phyloP scores from a whole-genome alignment of 2,329 filamentous ascomycete species.

The Amphichorda felina region DNA sequence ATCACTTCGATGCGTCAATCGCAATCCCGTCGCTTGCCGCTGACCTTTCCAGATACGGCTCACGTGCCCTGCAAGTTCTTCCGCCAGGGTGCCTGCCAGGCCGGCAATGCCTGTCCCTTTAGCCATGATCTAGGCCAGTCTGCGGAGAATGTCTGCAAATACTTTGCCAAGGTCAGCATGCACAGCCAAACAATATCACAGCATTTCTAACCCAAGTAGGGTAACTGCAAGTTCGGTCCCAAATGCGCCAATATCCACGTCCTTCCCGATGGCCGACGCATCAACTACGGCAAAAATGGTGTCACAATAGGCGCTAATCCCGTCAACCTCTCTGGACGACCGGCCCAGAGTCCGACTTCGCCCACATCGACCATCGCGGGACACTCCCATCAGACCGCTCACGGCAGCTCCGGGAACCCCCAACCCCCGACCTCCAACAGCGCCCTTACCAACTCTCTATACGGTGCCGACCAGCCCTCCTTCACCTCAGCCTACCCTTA shows the following conservation, averaged over 20 bases:
- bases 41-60: slow-evolving; percentile 58
- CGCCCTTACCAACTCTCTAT: slow-evolving; percentile 51
- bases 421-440: slow-evolving; percentile 51
- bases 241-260: slow-evolving; percentile 97
- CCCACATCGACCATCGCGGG: slow-evolving; percentile 25
- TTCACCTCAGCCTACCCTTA: slow-evolving; percentile 25
- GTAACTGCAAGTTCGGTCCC: slow-evolving; percentile 96
- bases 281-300: slow-evolving; percentile 67
- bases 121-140: slow-evolving; percentile 82
- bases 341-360: slow-evolving; percentile 30
- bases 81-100: slow-evolving; percentile 89
- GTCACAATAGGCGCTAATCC: slow-evolving; percentile 50
- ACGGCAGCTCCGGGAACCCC: slow-evolving; percentile 15
- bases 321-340: slow-evolving; percentile 53
- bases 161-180: slow-evolving; percentile 83
- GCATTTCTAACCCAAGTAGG: slow-evolving; percentile 39
- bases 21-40: neutral
- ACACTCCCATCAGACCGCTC: neutral
- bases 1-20: neutral
- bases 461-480: slow-evolving; percentile 26
- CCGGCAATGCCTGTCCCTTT: slow-evolving; percentile 91
- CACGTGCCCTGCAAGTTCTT: slow-evolving; percentile 99
- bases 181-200: no score
- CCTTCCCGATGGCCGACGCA: slow-evolving; percentile 81
- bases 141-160: slow-evolving; percentile 89